Evolutionary conservation across 768 basidiomycete species (phyloP), one percentile per base, ranked within the genome.

Genomic region (Termitomyces sp.): DNA sequence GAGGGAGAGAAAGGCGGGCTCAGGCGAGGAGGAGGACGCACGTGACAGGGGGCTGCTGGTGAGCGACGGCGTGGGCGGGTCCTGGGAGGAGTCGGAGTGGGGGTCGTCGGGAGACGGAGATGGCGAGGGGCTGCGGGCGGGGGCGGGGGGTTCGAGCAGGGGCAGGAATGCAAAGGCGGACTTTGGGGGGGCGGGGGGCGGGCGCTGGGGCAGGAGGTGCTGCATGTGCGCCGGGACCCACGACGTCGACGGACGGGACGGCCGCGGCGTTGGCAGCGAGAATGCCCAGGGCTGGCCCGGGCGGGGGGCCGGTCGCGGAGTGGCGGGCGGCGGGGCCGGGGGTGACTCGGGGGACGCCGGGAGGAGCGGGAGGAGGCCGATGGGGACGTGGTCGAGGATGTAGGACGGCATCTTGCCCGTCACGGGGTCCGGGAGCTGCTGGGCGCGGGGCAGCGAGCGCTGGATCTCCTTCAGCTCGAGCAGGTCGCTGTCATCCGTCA

Each of bases 391-490:
- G 33, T 76, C 72, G 46, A 80, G 74, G 60, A 73, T 76, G 47
- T 75, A 76, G 42, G 71, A 68, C 19, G 66, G 70, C 12, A 68
- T 74, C 37, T 67, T 71, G 41, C 75, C 77, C 0, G 77, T 70
- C 30, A 76, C 58, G 1, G 66, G 69, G 65, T 79, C 80, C 3
- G 68, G 66, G 0, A 73, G 76, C 69, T 82, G 85, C 53, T 76
- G 72, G 2, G 86, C 83, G 19, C 75, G 73, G 8, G 86, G 85
- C 1, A 87, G 74, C 7, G 83, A 82, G 11, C 82, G 79, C 58
- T 84, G 85, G 43, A 89, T 83, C 60, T 83, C 83, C 62, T 85
- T 86, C 43, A 87, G 77, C 66, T 89, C 86, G 21, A 87, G 78
- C 19, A 86, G 63, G 61, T 86, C 84, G 62, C 84, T 85, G 62